phyloP scores from a whole-genome alignment of 179 eudicot genomes.

The Gypsophila paniculata region DNA sequence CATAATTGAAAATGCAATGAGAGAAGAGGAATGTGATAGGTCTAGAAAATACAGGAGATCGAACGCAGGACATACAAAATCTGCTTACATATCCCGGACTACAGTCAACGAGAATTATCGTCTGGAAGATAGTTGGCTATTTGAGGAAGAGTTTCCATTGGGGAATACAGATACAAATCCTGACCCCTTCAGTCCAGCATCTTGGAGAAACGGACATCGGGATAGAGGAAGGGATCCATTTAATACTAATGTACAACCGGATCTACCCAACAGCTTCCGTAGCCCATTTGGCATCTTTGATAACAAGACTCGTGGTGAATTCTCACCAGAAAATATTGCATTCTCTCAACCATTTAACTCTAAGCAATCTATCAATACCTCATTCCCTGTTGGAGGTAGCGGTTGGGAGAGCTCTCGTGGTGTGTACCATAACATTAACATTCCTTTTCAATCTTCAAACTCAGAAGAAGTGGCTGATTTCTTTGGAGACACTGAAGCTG shows the following conservation, averaged over 20 bases:
- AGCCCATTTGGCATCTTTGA: constrained; percentile 27
- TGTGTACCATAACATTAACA: constrained; percentile 20
- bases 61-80: constrained; percentile 23
- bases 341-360: constrained; percentile 32
- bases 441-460: constrained; percentile 25
- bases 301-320: constrained; percentile 22
- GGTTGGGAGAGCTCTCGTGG: constrained; percentile 27
- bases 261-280: constrained; percentile 24
- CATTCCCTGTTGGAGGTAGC: constrained; percentile 26
- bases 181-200: constrained; percentile 23
- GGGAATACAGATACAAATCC: constrained; percentile 26
- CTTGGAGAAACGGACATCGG: constrained; percentile 28
- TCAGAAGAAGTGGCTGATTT: constrained; percentile 28
- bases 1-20: constrained; percentile 13
- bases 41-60: constrained; percentile 27
- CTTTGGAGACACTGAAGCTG: constrained; percentile 32
- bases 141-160: constrained; percentile 33
- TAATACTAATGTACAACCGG: constrained; percentile 21
- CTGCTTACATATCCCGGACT: constrained; percentile 24
- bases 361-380: constrained; percentile 24
- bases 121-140: constrained; percentile 27
- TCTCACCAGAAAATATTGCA: constrained; percentile 27
- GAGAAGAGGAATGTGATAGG: constrained; percentile 20
- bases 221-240: constrained; percentile 24
- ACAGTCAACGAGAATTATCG: constrained; percentile 20